Evolutionary conservation across 2,329 filamentous ascomycete genomes (phyloP), one percentile per base, ranked within the genome.

Genomic region (Epichloe festucae): DNA sequence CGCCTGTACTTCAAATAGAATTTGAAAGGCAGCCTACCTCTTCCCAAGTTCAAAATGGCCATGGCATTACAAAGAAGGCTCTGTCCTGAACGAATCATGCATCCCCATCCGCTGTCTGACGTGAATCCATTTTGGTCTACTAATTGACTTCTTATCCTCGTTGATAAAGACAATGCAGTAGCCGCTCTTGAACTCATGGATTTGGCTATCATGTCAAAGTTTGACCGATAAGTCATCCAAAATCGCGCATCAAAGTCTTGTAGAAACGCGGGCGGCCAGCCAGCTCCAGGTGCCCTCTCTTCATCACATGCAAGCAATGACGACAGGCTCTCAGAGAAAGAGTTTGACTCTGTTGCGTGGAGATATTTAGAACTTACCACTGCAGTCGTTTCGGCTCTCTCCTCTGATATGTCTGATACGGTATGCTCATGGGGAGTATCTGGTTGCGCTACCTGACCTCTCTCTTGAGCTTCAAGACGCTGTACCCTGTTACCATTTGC

Each of bases 11-110:
- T 44, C 5, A 44, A 27, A 8, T 44, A 48, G 34, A 34, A 31
- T 38, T 27, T 17, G 8, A n/a, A 23, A 5, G 11, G 27, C 17
- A 51, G 55, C 69, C 56, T 74, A 89, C 87, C 85, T 77, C 93
- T 81, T 19, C 93, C 91, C 21, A 96, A 71, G 40, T 78, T 74
- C 46, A 90, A 71, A 51, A 86, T 76, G 17, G 81, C 70, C 60
- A 97, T 74, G 1, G 91, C 78, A 67, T 97, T 98, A 44, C 91
- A 91, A 42, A 98, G 73, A 27, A 98, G 75, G 62, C 88, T 91
- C 71, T 98, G 93, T 3, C 93, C 93, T 5, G 91, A 96, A 54
- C 93, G 77, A 60, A 98, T 97, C 93, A 98, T 98, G 64, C 93
- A 98, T 0, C 93, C 93, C 89, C 94, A 98, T 49, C 93, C 93